Evolutionary conservation across 2,329 filamentous ascomycete species (phyloP).

Genomic region (Emmonsiellopsis sp.): DNA sequence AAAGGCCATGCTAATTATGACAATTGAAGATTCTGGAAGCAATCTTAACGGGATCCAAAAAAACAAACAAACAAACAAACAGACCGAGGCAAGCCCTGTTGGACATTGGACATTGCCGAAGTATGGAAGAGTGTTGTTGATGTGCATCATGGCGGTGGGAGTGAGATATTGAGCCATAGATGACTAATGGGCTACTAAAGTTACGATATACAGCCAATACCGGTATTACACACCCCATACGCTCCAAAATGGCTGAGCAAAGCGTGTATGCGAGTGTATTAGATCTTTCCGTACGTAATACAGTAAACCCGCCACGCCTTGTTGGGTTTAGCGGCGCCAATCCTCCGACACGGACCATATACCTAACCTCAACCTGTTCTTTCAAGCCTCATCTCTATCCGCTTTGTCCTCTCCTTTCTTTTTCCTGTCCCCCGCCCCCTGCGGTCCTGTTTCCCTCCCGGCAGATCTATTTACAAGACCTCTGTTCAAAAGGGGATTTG

Average conservation of each 20-base stretch:
- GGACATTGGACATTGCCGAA: neutral
- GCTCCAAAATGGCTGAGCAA: too few species aligned
- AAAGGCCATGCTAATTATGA: neutral
- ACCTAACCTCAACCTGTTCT: neutral
- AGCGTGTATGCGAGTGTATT: neutral
- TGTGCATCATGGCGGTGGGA: neutral
- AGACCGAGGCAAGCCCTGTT: neutral
- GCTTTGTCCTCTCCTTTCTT: neutral
- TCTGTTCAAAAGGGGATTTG: neutral
- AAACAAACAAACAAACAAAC: too few species aligned
- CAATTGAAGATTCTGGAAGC: neutral
- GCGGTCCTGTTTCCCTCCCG: neutral
- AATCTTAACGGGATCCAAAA: neutral
- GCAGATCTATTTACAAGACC: too few species aligned
- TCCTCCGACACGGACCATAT: slow-evolving; percentile 1
- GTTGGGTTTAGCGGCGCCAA: neutral
- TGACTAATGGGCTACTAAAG: neutral
- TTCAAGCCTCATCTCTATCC: neutral
- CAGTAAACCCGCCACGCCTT: neutral
- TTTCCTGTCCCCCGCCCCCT: neutral
- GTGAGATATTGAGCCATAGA: neutral
- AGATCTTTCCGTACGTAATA: too few species aligned
- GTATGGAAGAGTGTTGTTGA: neutral
- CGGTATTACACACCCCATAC: neutral
- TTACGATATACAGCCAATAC: neutral